These are phyloP conservation scores for Toxicodendron radicans DNA, from an alignment of 345 rosid genomes.

Conservation along the genomic window DNA sequence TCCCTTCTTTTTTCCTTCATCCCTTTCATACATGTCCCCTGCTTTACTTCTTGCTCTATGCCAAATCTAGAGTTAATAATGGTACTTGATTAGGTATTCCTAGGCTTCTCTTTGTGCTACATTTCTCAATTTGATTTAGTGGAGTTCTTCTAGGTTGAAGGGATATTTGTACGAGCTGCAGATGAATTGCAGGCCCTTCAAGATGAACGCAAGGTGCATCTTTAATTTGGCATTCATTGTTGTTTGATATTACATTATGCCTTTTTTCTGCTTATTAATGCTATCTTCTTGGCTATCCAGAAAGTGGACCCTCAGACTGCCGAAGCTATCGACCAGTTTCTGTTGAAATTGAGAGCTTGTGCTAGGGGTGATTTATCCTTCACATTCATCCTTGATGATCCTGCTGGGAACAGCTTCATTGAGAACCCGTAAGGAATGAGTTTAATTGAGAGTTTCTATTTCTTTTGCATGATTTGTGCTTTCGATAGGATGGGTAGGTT, in stretches of 20 bases:
- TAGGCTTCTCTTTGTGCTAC: neutral
- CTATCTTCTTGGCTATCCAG: slow-evolving; percentile 38
- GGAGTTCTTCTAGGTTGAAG: slow-evolving; percentile 62
- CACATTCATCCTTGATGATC: slow-evolving; percentile 86
- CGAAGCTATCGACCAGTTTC: slow-evolving; percentile 83
- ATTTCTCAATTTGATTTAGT: slow-evolving; percentile 9
- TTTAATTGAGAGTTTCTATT: slow-evolving; percentile 4
- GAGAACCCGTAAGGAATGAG: slow-evolving; percentile 78
- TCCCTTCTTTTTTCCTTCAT: neutral
- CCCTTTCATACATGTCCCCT: neutral
- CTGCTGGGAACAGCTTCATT: slow-evolving; percentile 93
- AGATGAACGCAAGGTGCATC: slow-evolving; percentile 78
- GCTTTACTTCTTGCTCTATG: neutral
- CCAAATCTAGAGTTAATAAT: neutral
- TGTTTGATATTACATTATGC: neutral
- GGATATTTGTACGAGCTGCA: slow-evolving; percentile 70
- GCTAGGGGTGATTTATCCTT: slow-evolving; percentile 61
- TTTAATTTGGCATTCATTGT: slow-evolving; percentile 3
- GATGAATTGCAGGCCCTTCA: slow-evolving; percentile 90
- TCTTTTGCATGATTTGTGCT: neutral
- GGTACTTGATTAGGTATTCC: neutral
- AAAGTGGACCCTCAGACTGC: slow-evolving; percentile 86
- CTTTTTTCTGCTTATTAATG: slow-evolving; percentile 6
- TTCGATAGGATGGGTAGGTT: neutral
- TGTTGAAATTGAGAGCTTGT: slow-evolving; percentile 78